phyloP scores from a whole-genome alignment of 768 basidiomycete genomes.

The Lentinula sp. region DNA sequence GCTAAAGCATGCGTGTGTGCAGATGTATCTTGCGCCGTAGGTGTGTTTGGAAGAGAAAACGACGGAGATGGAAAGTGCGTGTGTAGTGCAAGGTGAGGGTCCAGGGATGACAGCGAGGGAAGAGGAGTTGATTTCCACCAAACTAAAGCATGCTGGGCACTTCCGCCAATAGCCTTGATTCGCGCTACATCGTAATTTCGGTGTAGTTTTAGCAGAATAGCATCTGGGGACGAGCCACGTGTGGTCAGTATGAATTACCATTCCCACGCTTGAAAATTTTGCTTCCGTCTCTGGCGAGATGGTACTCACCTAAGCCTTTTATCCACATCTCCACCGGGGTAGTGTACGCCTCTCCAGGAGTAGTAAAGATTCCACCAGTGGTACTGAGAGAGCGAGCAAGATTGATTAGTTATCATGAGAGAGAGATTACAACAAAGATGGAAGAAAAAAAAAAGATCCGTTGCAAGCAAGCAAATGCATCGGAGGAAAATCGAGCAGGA shows the following conservation, averaged over 20 bases:
- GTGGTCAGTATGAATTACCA: not conserved
- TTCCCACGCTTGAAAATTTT: constrained; percentile 43
- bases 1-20: constrained; percentile 73
- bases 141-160: constrained; percentile 75
- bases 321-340: constrained; percentile 92
- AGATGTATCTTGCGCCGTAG: constrained; percentile 74
- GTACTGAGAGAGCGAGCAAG: constrained; percentile 41
- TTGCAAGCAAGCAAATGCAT: not conserved
- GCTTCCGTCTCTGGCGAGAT: constrained; percentile 43
- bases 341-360: constrained; percentile 80
- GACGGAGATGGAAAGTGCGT: constrained; percentile 60
- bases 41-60: constrained; percentile 70
- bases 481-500: constrained; percentile 2
- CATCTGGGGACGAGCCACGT: constrained; percentile 39
- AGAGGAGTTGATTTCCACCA: constrained; percentile 85
- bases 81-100: constrained; percentile 64
- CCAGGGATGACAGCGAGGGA: constrained; percentile 65
- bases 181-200: constrained; percentile 63
- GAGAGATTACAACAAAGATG: not conserved
- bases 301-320: constrained; percentile 68
- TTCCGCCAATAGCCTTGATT: constrained; percentile 72
- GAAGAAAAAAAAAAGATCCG: constrained; percentile 6
- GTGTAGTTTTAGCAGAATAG: constrained; percentile 68
- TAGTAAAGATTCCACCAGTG: constrained; percentile 81
- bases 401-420: not conserved